Evolutionary conservation across 805 yeast species (phyloP).

Genomic region (Groenewaldozyma salmanticensis): DNA sequence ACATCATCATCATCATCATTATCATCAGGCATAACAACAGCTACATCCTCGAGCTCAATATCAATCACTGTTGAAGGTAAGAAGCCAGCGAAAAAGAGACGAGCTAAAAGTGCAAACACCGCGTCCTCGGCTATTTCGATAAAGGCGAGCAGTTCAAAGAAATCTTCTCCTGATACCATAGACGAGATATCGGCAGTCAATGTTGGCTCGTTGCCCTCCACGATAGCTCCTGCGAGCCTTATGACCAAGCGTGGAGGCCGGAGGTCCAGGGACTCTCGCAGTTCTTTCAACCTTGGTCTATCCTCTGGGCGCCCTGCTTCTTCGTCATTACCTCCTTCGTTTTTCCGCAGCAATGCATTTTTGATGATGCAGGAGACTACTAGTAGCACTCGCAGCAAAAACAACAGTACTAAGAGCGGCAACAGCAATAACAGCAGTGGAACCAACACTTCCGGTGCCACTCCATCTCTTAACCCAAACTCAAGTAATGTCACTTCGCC

Average conservation of each 20-base stretch:
- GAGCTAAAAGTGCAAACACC: conserved; percentile 13
- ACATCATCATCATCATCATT: conserved; percentile 1
- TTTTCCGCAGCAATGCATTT: neutral
- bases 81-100: conserved; percentile 6
- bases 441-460: too few species aligned
- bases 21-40: neutral
- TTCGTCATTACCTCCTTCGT: neutral
- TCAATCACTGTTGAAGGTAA: conserved; percentile 7
- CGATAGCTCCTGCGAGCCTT: conserved; percentile 17
- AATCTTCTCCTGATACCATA: too few species aligned
- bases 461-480: too few species aligned
- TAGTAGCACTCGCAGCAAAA: neutral
- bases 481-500: too few species aligned
- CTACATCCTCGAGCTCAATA: neutral
- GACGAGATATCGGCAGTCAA: neutral
- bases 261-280: too few species aligned
- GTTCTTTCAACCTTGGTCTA: too few species aligned
- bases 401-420: neutral
- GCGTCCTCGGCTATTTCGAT: too few species aligned
- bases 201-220: conserved; percentile 9
- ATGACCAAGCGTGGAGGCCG: conserved; percentile 13
- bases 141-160: too few species aligned
- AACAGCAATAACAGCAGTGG: conserved; percentile 3
- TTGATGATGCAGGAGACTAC: neutral
- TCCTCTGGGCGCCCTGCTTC: too few species aligned